Evolutionary conservation across 768 basidiomycete species (phyloP), one percentile per base, ranked within the genome.

Genomic region (Cantharellus cinnabarinus): DNA sequence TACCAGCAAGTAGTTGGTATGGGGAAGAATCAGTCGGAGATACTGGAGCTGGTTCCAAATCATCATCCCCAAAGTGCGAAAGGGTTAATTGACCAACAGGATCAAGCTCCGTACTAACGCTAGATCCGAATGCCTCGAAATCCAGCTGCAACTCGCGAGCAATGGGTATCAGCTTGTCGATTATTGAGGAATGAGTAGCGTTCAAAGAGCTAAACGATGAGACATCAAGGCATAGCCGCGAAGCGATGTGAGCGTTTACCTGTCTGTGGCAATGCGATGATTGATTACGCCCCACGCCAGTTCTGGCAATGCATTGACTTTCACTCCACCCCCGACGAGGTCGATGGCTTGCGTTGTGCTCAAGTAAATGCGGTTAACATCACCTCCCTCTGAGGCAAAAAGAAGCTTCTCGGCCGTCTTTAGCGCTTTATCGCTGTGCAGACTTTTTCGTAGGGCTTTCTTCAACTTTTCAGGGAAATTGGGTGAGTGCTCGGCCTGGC

Each of bases 341-440:
- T 88, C 85, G 50, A 83, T 76, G 0, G 88, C 88, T 68, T 87
- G 84, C 1, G 87, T 88, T 3, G 84, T 88, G 41, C 79, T 74
- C 3, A 80, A 71, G 4, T 80, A 66, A 62, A 73, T 79, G 58
- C 72, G 74, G 62, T 72, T 70, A 35, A 20, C 34, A n/a, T 37
- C 51, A 3, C 29, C 52, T 2, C 42, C 20, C 10, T 60, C 50
- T 38, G 41, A 10, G 50, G 39, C 29, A 29, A 59, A 41, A 29
- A 63, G 54, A 7, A 54, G 52, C 7, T 54, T 37, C 52, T 7
- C 7, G 35, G 35, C 35, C 52, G 5, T 5, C 7, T 73, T 69
- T 37, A 61, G 60, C 41, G 65, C 66, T 35, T 78, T 66, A 7
- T 54, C 52, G 52, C 52, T 54, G 7, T 54, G 7, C 50, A 68